Percentiles rank a stretch among this genome's conserved stretches.
Evolutionary conservation across 192 early-diverging fungal genomes (phyloP).

Genomic region (Coemansia sp.): DNA sequence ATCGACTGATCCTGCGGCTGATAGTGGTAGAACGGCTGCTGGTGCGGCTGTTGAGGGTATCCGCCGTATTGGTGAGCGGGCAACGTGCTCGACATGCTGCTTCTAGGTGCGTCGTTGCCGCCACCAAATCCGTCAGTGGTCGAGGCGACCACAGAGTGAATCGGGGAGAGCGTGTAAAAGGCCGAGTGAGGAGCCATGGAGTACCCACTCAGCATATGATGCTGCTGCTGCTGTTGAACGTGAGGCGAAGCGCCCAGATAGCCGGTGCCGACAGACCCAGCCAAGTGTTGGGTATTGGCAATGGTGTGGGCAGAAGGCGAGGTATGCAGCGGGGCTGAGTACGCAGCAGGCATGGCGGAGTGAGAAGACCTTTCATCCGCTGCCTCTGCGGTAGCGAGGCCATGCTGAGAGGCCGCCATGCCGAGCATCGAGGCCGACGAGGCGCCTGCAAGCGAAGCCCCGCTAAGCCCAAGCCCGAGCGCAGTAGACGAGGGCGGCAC

Average conservation of each 20-base stretch:
- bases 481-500: slow-evolving; percentile 9
- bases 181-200: slow-evolving; percentile 32
- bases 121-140: slow-evolving; percentile 26
- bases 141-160: slow-evolving; percentile 16
- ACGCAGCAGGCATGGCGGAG: slow-evolving; percentile 1
- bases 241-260: slow-evolving; percentile 2
- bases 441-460: slow-evolving; percentile 18
- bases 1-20: slow-evolving; percentile 10
- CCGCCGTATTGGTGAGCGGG: slow-evolving; percentile 9
- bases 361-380: slow-evolving; percentile 4
- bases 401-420: slow-evolving; percentile 1
- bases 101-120: background rate
- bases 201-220: slow-evolving; percentile 17
- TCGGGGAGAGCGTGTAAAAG: slow-evolving; percentile 34
- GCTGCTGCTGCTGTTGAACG: slow-evolving; percentile 23
- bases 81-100: background rate
- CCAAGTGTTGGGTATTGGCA: slow-evolving; percentile 17
- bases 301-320: slow-evolving; percentile 5
- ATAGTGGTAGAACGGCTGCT: slow-evolving; percentile 18
- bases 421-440: slow-evolving; percentile 7
- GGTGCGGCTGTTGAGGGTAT: slow-evolving; percentile 19
- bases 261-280: slow-evolving; percentile 9
- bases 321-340: slow-evolving; percentile 19
- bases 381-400: background rate
- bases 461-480: slow-evolving; percentile 43